Evolutionary conservation across 257 asterid species (phyloP).

Genomic region (Perilla frutescens): DNA sequence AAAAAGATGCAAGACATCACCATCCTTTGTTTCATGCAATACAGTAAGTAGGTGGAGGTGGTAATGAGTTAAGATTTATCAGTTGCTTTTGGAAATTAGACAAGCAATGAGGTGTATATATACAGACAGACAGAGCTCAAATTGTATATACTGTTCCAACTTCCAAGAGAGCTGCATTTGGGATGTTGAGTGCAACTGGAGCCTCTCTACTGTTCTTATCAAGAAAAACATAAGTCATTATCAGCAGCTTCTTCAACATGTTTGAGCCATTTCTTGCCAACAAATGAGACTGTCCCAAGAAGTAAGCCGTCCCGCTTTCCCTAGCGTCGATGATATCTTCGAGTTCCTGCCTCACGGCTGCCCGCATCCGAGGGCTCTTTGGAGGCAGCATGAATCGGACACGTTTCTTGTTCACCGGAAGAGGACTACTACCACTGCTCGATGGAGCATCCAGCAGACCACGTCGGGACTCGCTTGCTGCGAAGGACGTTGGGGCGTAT

Average conservation of each 20-base stretch:
- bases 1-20: too few species aligned
- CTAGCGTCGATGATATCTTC: constrained; percentile 75
- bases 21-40: too few species aligned
- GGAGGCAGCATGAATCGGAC: constrained; percentile 72
- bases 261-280: constrained; percentile 68
- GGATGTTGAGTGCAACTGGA: constrained; percentile 76
- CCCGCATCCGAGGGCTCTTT: constrained; percentile 60
- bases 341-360: constrained; percentile 66
- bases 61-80: too few species aligned
- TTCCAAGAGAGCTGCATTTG: constrained; percentile 86
- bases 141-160: constrained; percentile 82
- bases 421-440: constrained; percentile 32
- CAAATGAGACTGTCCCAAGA: constrained; percentile 81
- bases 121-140: constrained; percentile 10
- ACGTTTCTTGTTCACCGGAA: constrained; percentile 43
- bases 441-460: constrained; percentile 39
- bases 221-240: constrained; percentile 64
- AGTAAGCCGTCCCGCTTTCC: constrained; percentile 87
- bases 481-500: not conserved
- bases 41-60: too few species aligned
- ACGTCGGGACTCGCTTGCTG: constrained; percentile 40
- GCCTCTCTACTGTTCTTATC: constrained; percentile 82
- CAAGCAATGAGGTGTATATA: too few species aligned
- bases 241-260: constrained; percentile 62
- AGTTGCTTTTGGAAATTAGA: too few species aligned